Percentiles rank a stretch among this genome's conserved stretches.
phyloP scores from a whole-genome alignment of 1,284 basidiomycete species.

The Volvariella volvacea region DNA sequence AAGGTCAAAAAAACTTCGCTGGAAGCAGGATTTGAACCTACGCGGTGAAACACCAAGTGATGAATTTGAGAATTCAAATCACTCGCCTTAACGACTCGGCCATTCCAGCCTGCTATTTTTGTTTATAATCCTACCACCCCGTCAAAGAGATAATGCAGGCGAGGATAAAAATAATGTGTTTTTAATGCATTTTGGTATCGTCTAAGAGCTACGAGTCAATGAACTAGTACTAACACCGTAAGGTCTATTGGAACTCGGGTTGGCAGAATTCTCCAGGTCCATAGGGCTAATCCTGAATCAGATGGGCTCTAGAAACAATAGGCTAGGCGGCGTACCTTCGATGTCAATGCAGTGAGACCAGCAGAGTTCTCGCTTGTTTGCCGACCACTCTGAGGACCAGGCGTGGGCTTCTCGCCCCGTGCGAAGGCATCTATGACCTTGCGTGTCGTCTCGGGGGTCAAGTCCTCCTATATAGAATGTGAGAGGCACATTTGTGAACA shows the following conservation, averaged over 20 bases:
- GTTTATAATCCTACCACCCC: no score
- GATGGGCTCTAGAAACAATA: not conserved
- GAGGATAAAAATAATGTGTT: no score
- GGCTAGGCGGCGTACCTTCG: constrained; percentile 54
- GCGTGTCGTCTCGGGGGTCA: constrained; percentile 88
- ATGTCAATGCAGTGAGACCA: constrained; percentile 77
- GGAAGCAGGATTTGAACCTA: constrained; percentile 78
- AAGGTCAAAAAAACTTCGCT: constrained; percentile 56
- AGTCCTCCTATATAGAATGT: constrained; percentile 71
- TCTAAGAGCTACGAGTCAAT: no score
- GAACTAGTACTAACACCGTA: not conserved
- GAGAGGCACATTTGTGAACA: constrained; percentile 1
- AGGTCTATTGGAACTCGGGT: constrained; percentile 71
- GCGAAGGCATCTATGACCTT: constrained; percentile 83
- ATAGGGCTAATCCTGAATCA: constrained; percentile 63
- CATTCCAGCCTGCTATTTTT: constrained; percentile 60
- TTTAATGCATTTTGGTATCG: no score
- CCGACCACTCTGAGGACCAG: constrained; percentile 87
- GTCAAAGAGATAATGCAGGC: no score
- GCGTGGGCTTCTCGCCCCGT: constrained; percentile 82
- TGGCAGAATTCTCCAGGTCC: constrained; percentile 88
- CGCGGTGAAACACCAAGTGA: constrained; percentile 73
- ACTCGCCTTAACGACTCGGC: constrained; percentile 81
- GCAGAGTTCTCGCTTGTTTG: constrained; percentile 88
- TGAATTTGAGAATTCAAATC: constrained; percentile 38